phyloP scores from a whole-genome alignment of 2,329 filamentous ascomycete genomes.

The Phialemonium atrogriseum region DNA sequence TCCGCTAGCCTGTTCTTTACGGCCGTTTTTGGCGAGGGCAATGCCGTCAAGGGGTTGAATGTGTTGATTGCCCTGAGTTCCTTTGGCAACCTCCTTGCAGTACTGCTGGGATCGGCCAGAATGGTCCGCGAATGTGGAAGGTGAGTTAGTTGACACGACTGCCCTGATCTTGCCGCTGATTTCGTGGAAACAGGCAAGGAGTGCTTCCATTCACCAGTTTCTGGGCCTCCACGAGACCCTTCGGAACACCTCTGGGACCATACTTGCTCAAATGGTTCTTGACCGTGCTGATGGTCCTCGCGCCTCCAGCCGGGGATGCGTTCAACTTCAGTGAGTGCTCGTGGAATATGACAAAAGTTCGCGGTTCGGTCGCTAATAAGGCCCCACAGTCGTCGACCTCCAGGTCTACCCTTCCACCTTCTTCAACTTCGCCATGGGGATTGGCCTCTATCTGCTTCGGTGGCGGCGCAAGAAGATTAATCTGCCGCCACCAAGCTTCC shows the following conservation, averaged over 20 bases:
- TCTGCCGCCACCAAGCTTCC: conserved; percentile 41
- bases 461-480: conserved; percentile 41
- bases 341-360: too few relatives aligned
- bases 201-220: conserved; percentile 49
- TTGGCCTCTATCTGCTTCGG: conserved; percentile 52
- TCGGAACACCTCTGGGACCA: conserved; percentile 53
- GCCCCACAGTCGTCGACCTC: conserved; percentile 44
- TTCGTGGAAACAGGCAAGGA: conserved; percentile 44
- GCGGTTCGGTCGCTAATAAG: conserved; percentile 9
- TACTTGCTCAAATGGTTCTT: conserved; percentile 48
- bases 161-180: not conserved
- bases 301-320: conserved; percentile 52
- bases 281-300: conserved; percentile 52
- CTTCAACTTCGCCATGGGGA: conserved; percentile 47
- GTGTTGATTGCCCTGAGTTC: conserved; percentile 48
- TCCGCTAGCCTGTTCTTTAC: conserved; percentile 51
- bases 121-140: conserved; percentile 51
- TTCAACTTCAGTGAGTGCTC: conserved; percentile 55
- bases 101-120: conserved; percentile 46
- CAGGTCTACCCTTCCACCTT: conserved; percentile 48
- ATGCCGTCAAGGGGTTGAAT: conserved; percentile 43
- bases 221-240: conserved; percentile 54
- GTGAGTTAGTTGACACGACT: conserved; percentile 15
- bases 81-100: conserved; percentile 49
- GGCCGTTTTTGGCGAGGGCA: conserved; percentile 42